Percentiles rank a stretch among this genome's conserved stretches.
Evolutionary conservation across 495 filamentous ascomycete genomes (phyloP).

Genomic region (Talaromyces liani): DNA sequence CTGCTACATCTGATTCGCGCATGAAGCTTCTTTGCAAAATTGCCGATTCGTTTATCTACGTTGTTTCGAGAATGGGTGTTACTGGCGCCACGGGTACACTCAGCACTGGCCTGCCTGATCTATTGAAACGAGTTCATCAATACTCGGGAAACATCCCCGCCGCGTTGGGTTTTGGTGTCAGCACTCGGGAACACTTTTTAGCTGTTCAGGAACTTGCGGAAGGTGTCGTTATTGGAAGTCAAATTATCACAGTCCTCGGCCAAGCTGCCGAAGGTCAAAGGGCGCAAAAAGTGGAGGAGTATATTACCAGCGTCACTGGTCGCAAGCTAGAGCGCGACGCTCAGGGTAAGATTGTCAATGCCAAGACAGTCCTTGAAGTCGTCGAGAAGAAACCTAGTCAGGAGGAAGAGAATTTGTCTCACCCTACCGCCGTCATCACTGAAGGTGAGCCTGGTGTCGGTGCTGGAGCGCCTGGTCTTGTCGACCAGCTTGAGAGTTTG

Average conservation of each 20-base stretch:
- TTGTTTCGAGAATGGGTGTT: constrained; percentile 95
- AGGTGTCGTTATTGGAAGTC: constrained; percentile 95
- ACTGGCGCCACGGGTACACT: constrained; percentile 83
- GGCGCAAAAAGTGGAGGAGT: constrained; percentile 73
- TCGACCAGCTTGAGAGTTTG: constrained; percentile 66
- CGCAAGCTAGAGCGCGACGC: constrained; percentile 35
- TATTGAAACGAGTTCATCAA: constrained; percentile 79
- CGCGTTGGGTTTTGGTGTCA: constrained; percentile 92
- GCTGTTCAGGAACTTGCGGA: constrained; percentile 78
- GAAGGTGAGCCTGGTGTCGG: constrained; percentile 49
- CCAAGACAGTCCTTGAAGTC: constrained; percentile 48
- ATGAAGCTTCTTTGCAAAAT: constrained; percentile 96
- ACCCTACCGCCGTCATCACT: constrained; percentile 50
- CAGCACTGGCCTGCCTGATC: constrained; percentile 68
- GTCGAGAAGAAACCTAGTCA: constrained; percentile 39
- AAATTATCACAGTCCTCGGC: constrained; percentile 76
- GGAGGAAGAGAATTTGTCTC: constrained; percentile 14
- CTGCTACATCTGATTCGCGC: constrained; percentile 81
- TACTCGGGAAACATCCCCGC: constrained; percentile 86
- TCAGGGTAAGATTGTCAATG: constrained; percentile 23
- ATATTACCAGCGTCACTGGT: constrained; percentile 76
- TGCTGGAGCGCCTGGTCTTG: constrained; percentile 42
- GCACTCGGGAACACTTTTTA: constrained; percentile 88
- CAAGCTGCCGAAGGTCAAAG: constrained; percentile 62
- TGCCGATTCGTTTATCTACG: constrained; percentile 98